Evolutionary conservation across 2,329 filamentous ascomycete genomes (phyloP), one percentile per base, ranked within the genome.

Genomic region (Westerdykella ornata): DNA sequence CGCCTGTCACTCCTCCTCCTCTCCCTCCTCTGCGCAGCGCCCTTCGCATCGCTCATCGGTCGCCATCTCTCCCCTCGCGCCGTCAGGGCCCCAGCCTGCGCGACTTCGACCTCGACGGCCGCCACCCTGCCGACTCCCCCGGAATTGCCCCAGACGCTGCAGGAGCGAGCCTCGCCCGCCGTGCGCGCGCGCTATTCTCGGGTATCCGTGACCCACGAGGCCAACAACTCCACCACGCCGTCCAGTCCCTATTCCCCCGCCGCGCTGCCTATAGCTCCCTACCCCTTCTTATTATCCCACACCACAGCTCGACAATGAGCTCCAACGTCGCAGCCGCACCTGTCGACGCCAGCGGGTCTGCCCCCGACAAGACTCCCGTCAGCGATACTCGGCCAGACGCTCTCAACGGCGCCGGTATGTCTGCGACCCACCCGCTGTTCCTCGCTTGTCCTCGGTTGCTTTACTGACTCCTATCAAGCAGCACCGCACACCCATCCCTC

Each of bases 321-420:
- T 43, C 49, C 39, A 56, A 56, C 48, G 45, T 54, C 43, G 42
- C 57, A 28, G 39, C 52, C 44, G 4, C n/a, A 13, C n/a, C 30
- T 14, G 47, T 38, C 42, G 59, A 60, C 51, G 44, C 53, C 45
- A 46, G 52, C 26, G 51, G 39, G 49, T 39, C 47, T 59, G 44
- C 53, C 38, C 32, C 42, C 19, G 60, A 60, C 41, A 63, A 64
- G 54, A 47, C 53, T 31, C 22, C 46, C 31, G 44, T 46, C 14
- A 45, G 37, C 47, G 43, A 54, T 39, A 44, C 43, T 46, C 39
- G 47, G 29, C 35, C 54, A 34, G 56, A 59, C 35, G 59, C 63
- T 29, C 42, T 54, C 47, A 66, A 63, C 57, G 59, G 57, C 44
- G 48, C 51, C 41, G 55, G 63, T 65, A 63, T 39, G 60, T 64